Conservation (phyloP, 163 green algal genomes). For the Scenedesmus sp. region DNA sequence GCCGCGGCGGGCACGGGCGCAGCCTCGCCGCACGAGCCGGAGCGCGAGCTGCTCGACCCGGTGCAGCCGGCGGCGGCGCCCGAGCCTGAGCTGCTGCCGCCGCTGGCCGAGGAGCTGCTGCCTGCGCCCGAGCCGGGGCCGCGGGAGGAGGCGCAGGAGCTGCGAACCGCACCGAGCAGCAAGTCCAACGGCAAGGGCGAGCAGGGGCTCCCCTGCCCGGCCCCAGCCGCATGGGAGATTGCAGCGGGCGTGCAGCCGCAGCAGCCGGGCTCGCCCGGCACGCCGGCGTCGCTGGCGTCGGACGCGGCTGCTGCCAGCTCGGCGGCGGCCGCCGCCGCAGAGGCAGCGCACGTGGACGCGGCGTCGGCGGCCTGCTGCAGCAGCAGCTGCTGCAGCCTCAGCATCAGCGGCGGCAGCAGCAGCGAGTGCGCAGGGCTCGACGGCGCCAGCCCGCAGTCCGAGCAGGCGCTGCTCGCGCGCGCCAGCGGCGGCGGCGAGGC, state of each 20-base stretch:
- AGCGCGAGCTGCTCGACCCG: too few relatives aligned
- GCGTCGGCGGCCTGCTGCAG: too few relatives aligned
- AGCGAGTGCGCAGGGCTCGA: too few relatives aligned
- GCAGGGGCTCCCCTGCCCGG: too few relatives aligned
- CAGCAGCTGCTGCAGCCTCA: neutral
- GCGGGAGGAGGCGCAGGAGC: neutral
- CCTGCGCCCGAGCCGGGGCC: slow-evolving; percentile 7
- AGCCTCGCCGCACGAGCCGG: too few relatives aligned
- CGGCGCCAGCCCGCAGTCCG: too few relatives aligned
- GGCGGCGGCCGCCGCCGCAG: neutral
- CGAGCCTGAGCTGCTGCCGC: slow-evolving; percentile 12
- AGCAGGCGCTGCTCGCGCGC: neutral
- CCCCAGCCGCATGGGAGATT: neutral
- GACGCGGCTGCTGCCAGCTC: neutral
- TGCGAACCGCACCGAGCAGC: too few relatives aligned
- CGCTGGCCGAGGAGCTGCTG: neutral
- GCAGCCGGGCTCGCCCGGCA: neutral
- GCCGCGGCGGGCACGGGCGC: too few relatives aligned
- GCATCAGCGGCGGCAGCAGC: slow-evolving; percentile 11
- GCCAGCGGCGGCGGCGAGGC: slow-evolving; percentile 9
- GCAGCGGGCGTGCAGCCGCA: slow-evolving; percentile 19
- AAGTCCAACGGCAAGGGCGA: too few relatives aligned
- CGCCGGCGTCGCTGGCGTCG: neutral
- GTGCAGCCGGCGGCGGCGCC: too few relatives aligned
- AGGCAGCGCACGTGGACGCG: too few relatives aligned